Conservation (phyloP, 169 alveolate genomes). For the Condylostoma magnum region DNA sequence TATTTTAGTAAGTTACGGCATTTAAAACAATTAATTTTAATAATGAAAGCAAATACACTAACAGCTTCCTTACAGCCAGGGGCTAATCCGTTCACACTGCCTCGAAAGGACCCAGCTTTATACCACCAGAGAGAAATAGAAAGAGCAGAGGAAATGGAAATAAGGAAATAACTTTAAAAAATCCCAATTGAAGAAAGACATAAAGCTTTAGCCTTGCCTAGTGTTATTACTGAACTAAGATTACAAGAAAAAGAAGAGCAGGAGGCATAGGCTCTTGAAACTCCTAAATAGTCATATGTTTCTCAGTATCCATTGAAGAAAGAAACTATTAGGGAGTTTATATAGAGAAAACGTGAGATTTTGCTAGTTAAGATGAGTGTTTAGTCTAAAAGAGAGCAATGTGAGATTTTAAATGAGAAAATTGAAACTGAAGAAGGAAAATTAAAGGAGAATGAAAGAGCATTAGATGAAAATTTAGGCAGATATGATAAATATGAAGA, state of each 20-base stretch:
- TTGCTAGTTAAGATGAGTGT: slow-evolving; percentile 15
- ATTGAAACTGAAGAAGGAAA: slow-evolving; percentile 10
- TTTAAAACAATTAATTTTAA: no score
- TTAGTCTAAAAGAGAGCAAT: not conserved
- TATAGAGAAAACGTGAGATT: slow-evolving; percentile 29
- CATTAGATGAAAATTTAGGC: slow-evolving; percentile 5
- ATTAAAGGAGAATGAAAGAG: not conserved
- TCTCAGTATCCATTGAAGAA: no score
- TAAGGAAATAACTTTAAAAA: not conserved
- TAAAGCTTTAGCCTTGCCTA: not conserved
- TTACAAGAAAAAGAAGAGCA: no score
- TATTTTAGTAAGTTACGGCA: no score
- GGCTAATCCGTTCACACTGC: slow-evolving; percentile 23
- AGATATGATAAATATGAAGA: slow-evolving; percentile 3
- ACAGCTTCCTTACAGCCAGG: no score
- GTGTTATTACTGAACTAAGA: slow-evolving; percentile 16
- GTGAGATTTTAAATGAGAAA: not conserved
- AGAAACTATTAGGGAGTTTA: slow-evolving; percentile 26
- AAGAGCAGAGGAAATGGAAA: not conserved
- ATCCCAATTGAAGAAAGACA: slow-evolving; percentile 11
- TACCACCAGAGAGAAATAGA: slow-evolving; percentile 24
- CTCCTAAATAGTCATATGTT: no score
- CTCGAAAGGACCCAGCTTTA: slow-evolving; percentile 13
- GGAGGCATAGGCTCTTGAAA: no score
- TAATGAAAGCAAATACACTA: no score